phyloP scores from a whole-genome alignment of 2,329 filamentous ascomycete genomes.

The Pseudogymnoascus sp. region DNA sequence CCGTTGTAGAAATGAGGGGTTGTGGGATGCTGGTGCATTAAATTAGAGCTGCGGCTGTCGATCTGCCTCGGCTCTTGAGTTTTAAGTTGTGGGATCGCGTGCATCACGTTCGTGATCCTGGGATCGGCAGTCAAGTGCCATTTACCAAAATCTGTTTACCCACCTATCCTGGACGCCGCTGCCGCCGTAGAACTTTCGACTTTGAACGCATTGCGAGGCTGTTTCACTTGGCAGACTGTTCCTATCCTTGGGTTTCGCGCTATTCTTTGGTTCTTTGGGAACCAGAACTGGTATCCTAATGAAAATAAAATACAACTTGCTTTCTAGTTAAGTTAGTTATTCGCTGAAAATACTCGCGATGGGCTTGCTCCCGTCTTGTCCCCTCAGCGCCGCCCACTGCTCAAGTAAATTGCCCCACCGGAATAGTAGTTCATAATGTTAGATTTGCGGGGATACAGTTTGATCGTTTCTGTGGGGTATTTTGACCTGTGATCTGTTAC shows the following conservation, averaged over 20 bases:
- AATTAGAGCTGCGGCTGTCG: not conserved
- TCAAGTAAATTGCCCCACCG: not conserved
- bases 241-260: not conserved
- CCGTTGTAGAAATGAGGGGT: not conserved
- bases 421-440: not conserved
- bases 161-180: not conserved
- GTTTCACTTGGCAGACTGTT: not conserved
- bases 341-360: not conserved
- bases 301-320: not conserved
- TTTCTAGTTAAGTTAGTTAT: not conserved
- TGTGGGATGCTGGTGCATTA: not conserved
- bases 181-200: not conserved
- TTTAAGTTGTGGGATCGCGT: not conserved
- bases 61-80: not conserved
- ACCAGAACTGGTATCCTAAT: not conserved
- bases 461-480: not conserved
- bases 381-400: not conserved
- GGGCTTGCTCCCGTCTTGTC: not conserved
- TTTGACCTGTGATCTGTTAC: not conserved
- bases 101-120: not conserved
- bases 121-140: slow-evolving; percentile 2
- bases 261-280: not conserved
- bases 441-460: not conserved
- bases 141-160: not conserved
- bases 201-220: not conserved